Evolutionary conservation across 208 protist genomes (phyloP).

Genomic region (Entamoeba dispar): DNA sequence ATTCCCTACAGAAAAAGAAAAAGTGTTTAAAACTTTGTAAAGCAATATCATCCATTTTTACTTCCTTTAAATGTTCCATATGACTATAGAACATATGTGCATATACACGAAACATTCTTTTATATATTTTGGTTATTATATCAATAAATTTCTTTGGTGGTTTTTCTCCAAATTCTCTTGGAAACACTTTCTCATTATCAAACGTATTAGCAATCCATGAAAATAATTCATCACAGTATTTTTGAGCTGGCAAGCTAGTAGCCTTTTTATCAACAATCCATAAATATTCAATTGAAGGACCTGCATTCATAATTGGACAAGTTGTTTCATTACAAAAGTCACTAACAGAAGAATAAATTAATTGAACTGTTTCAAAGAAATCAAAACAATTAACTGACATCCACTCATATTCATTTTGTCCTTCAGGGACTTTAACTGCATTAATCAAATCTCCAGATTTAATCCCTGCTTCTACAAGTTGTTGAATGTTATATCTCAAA

Average conservation of each 20-base stretch:
- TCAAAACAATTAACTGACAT: constrained; percentile 50
- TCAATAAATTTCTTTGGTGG: constrained; percentile 57
- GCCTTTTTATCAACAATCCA: constrained; percentile 66
- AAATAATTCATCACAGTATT: constrained; percentile 88
- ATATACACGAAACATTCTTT: constrained; percentile 87
- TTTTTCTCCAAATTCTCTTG: constrained; percentile 36
- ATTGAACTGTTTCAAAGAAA: constrained; percentile 95
- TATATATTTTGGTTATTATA: constrained; percentile 77
- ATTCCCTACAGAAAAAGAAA: neutral
- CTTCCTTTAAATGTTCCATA: constrained; percentile 64
- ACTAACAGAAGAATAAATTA: constrained; percentile 86
- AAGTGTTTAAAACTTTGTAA: constrained; percentile 38
- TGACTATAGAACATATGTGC: constrained; percentile 91
- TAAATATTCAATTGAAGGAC: neutral
- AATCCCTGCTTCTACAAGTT: constrained; percentile 4
- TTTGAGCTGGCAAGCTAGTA: constrained; percentile 66
- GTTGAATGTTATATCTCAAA: neutral
- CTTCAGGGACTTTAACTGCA: constrained; percentile 21
- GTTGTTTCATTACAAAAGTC: constrained; percentile 73
- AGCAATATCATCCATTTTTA: constrained; percentile 80
- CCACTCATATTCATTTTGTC: constrained; percentile 26
- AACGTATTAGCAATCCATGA: constrained; percentile 80
- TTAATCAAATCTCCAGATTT: constrained; percentile 16
- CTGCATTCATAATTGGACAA: neutral
- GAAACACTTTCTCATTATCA: constrained; percentile 80